phyloP scores from a whole-genome alignment of 176 grass and related monocot species.

The Coix lacrymajobi region DNA sequence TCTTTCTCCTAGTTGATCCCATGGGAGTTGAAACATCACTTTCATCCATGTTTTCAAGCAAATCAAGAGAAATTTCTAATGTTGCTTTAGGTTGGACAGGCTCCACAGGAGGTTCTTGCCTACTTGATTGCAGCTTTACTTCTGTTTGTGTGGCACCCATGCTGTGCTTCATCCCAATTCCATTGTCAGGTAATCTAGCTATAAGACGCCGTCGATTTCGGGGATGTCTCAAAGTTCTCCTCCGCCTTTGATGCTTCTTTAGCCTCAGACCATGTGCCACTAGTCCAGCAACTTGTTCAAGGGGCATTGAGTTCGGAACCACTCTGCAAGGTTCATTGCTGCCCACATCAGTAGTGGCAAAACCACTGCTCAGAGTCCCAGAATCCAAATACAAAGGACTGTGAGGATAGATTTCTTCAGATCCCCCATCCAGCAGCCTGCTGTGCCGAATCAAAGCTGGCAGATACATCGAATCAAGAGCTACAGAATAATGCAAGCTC shows the following conservation, averaged over 20 bases:
- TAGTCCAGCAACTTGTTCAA: constrained; percentile 36
- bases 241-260: constrained; percentile 65
- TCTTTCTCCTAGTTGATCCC: constrained; percentile 52
- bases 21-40: constrained; percentile 71
- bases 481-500: constrained; percentile 49
- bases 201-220: constrained; percentile 3
- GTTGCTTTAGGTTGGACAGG: constrained; percentile 39
- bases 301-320: constrained; percentile 8
- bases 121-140: neutral
- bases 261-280: constrained; percentile 38
- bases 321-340: constrained; percentile 7
- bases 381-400: constrained; percentile 16
- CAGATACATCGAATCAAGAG: constrained; percentile 50
- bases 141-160: neutral
- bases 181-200: constrained; percentile 23
- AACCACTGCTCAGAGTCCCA: neutral
- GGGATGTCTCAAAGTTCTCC: constrained; percentile 49
- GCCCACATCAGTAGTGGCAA: neutral
- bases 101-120: constrained; percentile 22
- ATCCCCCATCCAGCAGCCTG: neutral
- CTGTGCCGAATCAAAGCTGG: constrained; percentile 30
- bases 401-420: constrained; percentile 14
- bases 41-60: constrained; percentile 65
- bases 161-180: constrained; percentile 12
- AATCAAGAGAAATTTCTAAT: constrained; percentile 61